Base-by-base conservation (phyloP, 805 yeast genomes). In the Pichia paraexigua region DNA sequence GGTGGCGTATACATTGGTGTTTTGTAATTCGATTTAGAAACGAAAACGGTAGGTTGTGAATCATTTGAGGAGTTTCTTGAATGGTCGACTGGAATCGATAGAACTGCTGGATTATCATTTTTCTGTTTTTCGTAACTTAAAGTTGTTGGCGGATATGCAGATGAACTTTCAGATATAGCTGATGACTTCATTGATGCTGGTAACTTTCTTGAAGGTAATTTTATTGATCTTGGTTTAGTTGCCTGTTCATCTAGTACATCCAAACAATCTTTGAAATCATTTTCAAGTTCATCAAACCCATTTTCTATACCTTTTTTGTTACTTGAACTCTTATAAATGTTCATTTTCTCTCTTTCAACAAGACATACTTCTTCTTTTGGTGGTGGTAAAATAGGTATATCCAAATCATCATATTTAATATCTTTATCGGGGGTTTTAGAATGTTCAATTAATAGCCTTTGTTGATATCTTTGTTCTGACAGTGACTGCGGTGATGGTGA, bases 241-340 rank as follows among this genome's bases (percentile, higher is more conserved):
- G 2, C 15, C 17, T 48, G 52, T 9, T 30, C 40, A 27, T 49
- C 46, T 15, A 42, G 41, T 25, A 49, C 57, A 1, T 45, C 49
- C 53, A 66, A 44, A 15, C 63, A 56, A 22, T 57, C 62, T 57
- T 55, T 55, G 25, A 66, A 47, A 41, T 64, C 60, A 3, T 56
- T 52, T 48, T 66, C 68, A 17, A 66, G 48, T 40, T 61, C 53
- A 43, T 63, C 68, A 40, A 65, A 60, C 17, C 59, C 64, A 30
- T 59, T 62, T 32, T 56, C 50, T 5, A 66, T 49, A 39, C 58
- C 61, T 17, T 17, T 21, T 8, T 44, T 43, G 6, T n/a, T 25
- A 2, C 44, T 18, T 21, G 68, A 59, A 20, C 60, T 60, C 42
- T 63, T 60, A 21, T 56, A 56, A 27, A 13, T n/a, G 6, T 17